Conservation (phyloP, 352 stramenopile species). For the Peronosclerospora sorghi region DNA sequence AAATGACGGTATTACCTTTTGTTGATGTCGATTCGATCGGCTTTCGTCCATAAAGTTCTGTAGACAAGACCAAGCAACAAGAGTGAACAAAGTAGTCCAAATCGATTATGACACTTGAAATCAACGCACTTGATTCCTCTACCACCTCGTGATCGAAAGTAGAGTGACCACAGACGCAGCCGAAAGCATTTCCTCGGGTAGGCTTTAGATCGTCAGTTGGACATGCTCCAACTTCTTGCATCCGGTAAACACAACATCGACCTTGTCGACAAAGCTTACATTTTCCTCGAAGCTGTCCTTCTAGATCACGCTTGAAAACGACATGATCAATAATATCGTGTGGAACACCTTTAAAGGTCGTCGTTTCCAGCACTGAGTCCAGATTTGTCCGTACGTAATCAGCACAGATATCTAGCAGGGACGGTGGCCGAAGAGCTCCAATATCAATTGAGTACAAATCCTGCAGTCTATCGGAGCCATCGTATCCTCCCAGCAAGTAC, state of each 20-base stretch:
- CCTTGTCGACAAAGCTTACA: constrained; percentile 64
- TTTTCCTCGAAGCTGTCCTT: constrained; percentile 50
- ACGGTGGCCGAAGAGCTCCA: constrained; percentile 57
- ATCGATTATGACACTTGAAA: background rate
- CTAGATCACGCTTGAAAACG: constrained; percentile 62
- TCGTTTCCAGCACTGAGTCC: constrained; percentile 45
- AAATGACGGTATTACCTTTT: constrained; percentile 26
- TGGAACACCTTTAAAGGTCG: constrained; percentile 69
- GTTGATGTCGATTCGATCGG: constrained; percentile 38
- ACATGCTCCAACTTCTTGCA: constrained; percentile 23
- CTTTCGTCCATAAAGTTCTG: constrained; percentile 65
- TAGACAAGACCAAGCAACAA: background rate
- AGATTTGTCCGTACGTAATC: constrained; percentile 61
- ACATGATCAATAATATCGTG: constrained; percentile 66
- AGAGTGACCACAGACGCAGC: constrained; percentile 63
- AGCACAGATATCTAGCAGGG: constrained; percentile 59
- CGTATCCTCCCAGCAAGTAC: constrained; percentile 81
- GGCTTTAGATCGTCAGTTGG: constrained; percentile 21
- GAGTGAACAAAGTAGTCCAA: constrained; percentile 3
- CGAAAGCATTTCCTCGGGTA: constrained; percentile 17
- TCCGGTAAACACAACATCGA: constrained; percentile 60
- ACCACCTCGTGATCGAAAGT: constrained; percentile 68
- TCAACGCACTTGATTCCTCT: constrained; percentile 55
- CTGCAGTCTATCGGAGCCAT: constrained; percentile 73
- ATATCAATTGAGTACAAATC: constrained; percentile 82